Base-by-base conservation (phyloP, 257 asterid genomes). In the Plantago major region DNA sequence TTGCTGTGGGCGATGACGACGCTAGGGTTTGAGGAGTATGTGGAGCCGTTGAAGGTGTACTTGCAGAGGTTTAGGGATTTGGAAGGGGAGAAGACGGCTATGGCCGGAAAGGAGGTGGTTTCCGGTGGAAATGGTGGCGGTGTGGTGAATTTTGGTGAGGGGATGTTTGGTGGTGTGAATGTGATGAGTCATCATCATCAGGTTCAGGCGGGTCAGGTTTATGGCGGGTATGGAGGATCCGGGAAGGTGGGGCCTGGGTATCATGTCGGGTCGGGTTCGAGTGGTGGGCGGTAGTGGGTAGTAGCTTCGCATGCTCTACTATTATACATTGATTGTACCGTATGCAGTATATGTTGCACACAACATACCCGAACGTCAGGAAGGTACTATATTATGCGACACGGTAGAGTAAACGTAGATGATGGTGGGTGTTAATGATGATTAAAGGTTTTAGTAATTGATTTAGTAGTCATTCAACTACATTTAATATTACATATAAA, bases 1-100 rank as follows among this genome's bases (percentile, higher is more conserved):
- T 62, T 82, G 72, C 56, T 82, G 60, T 83, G 87, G 87, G 90
- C 87, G 69, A 83, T 83, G 90, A 83, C 90, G 12, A 83, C 90
- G 6, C 81, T 83, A 12, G 90, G 90, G 13, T 83, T 83, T 62
- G 90, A 83, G 76, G 85, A 83, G 7, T 83, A 83, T 66, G 87
- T 84, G 33, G 90, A 81, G 66, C 82, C 90, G 7, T 64, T 84
- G 7, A 81, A 81, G 72, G 62, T 76, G 12, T 84, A 84, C 46
- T 26, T 81, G 77, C 90, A 84, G 74, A 81, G 85, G 69, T 84
- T 84, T 55, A 76, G 90, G 67, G 90, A 84, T 38, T 33, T 74
- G 74, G 90, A 84, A 52, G 90, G 90, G 64, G 85, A 84, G 79
- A 81, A 76, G 67, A 81, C 67, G 30, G 82, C 82, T 42, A 60